Base-by-base conservation (phyloP, 148 eudicot species). In the Vaccinium corymbosum region DNA sequence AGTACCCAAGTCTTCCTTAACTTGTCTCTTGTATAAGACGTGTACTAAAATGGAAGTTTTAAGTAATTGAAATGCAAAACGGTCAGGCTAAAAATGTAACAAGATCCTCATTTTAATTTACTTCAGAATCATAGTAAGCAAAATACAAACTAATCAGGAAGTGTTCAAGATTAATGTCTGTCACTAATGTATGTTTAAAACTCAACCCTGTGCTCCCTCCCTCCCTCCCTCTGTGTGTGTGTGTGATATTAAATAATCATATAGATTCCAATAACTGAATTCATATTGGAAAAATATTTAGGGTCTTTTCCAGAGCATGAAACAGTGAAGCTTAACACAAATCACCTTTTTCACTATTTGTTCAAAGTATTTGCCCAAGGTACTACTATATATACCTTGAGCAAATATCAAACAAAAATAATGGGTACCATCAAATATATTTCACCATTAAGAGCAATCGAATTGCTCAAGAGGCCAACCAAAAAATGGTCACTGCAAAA, bases 381-480 rank as follows among this genome's bases (percentile, higher is more conserved):
- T 73, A 73, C 77, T 35, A 38, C 77, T 17, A 20, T 38, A 29
- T 22, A 10, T 72, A 14, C 77, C 10, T 42, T 73, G 25, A 73
- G 77, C 51, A 73, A 19, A 73, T 38, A 73, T 9, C 48, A 73
- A 73, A 73, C 46, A 17, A 17, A 73, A 73, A 35, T 22, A 73
- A 32, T 73, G 46, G 2, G n/a, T 9, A 22, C 29, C 2, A 20
- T 20, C 70, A 64, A 64, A 64, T 4, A 7, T 14, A 7, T 14
- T 32, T 15, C 46, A 73, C 19, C 7, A 32, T 13, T 2, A 38
- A 15, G 38, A 72, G 76, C 76, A 42, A 2, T 38, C 17, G 48
- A 73, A 73, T 6, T 3, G 46, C 76, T 73, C 49, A 73, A 73
- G 48, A 73, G 38, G 76, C 51, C 76, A 73, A 73, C 76, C 46